Conservation (phyloP, 805 yeast genomes). For the Pichia cephalocereana region DNA sequence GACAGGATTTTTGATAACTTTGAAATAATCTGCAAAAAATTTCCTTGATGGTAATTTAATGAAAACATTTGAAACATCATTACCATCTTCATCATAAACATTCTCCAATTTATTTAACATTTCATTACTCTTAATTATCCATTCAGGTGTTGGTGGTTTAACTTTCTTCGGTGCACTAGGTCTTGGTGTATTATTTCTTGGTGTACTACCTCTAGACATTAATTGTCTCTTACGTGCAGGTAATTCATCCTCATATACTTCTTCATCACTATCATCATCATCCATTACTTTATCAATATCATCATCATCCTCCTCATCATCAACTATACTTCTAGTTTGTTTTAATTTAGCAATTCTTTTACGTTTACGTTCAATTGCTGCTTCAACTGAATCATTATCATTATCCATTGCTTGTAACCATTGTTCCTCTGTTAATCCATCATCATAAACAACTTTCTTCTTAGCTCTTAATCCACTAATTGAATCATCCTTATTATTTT, state of each 20-base stretch:
- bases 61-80: constrained; percentile 47
- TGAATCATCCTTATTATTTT: constrained; percentile 28
- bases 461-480: constrained; percentile 56
- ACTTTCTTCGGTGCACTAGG: constrained; percentile 1
- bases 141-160: constrained; percentile 8
- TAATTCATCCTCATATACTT: constrained; percentile 9
- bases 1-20: constrained; percentile 50
- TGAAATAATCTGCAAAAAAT: constrained; percentile 79
- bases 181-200: not conserved
- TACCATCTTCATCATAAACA: constrained; percentile 38
- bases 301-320: constrained; percentile 16
- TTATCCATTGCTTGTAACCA: constrained; percentile 74
- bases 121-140: constrained; percentile 8
- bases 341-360: constrained; percentile 30
- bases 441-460: constrained; percentile 52
- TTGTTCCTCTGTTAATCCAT: constrained; percentile 65
- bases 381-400: constrained; percentile 56
- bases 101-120: constrained; percentile 12
- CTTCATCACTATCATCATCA: constrained; percentile 9
- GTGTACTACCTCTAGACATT: constrained; percentile 9
- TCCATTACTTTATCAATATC: constrained; percentile 12
- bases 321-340: constrained; percentile 12
- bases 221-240: constrained; percentile 9
- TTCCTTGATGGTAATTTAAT: constrained; percentile 64
- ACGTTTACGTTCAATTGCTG: constrained; percentile 46